Evolutionary conservation across 1,284 basidiomycete species (phyloP).

Genomic region (Cryptococcus wingfieldii): DNA sequence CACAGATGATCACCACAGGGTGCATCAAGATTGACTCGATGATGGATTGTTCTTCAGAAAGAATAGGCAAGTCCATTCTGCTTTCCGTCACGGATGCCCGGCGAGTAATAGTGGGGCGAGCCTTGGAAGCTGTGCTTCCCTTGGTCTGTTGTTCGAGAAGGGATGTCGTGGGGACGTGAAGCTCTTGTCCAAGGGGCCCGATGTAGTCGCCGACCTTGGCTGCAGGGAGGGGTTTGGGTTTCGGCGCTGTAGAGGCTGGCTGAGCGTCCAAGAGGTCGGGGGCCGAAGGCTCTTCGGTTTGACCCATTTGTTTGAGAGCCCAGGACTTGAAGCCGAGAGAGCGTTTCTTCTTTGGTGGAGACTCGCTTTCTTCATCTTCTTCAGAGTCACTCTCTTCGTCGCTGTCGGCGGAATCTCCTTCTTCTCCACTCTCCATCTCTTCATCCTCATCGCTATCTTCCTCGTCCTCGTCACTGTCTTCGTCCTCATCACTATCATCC

Average conservation of each 20-base stretch:
- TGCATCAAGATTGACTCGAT: constrained; percentile 88
- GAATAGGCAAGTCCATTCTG: constrained; percentile 78
- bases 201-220: constrained; percentile 31
- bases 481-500: constrained; percentile 10
- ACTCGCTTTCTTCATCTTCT: constrained; percentile 15
- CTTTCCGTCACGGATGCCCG: constrained; percentile 70
- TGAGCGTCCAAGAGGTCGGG: constrained; percentile 14
- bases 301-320: constrained; percentile 65
- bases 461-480: constrained; percentile 10
- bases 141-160: constrained; percentile 34
- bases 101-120: constrained; percentile 63
- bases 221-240: constrained; percentile 6
- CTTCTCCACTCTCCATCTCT: constrained; percentile 16
- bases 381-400: constrained; percentile 18
- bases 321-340: constrained; percentile 71
- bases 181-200: constrained; percentile 45
- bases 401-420: constrained; percentile 17
- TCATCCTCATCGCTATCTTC: constrained; percentile 19
- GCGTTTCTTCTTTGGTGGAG: constrained; percentile 38
- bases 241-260: constrained; percentile 5
- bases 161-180: constrained; percentile 40
- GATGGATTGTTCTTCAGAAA: constrained; percentile 89
- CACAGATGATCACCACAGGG: constrained; percentile 68
- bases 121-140: constrained; percentile 31
- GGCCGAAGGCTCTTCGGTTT: constrained; percentile 13